Evolutionary conservation across 2,329 filamentous ascomycete genomes (phyloP).

Genomic region (Botrytis squamosa): DNA sequence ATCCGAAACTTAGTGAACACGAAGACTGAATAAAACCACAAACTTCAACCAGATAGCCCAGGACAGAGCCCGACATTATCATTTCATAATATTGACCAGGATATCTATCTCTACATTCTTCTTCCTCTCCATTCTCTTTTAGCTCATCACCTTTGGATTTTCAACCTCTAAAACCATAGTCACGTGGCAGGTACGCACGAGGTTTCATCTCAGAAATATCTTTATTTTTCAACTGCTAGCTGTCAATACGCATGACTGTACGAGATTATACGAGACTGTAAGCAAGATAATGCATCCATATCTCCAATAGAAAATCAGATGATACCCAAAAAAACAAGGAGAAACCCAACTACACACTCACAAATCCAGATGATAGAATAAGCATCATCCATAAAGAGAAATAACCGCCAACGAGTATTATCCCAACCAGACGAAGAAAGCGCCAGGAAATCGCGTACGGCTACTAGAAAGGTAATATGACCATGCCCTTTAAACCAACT

Average conservation of each 20-base stretch:
- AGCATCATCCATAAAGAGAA: neutral
- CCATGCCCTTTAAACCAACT: neutral
- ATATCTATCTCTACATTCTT: neutral
- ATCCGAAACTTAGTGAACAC: neutral
- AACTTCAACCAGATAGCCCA: neutral
- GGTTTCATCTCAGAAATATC: neutral
- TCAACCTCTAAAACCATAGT: neutral
- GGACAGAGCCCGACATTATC: neutral
- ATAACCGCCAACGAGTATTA: neutral
- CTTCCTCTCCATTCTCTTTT: neutral
- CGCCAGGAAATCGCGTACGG: neutral
- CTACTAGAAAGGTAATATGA: neutral
- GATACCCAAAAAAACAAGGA: neutral
- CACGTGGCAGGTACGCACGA: neutral
- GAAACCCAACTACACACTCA: neutral
- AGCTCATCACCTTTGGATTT: neutral
- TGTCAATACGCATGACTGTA: neutral
- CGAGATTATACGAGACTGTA: neutral
- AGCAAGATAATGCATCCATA: neutral
- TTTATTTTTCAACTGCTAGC: neutral
- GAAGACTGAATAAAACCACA: neutral
- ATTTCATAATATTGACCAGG: accelerated
- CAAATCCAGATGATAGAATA: neutral
- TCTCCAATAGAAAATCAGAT: neutral
- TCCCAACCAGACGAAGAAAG: neutral